A percentile compares a stretch with the other conserved stretches of the same genome.
Evolutionary conservation across 1,284 basidiomycete species (phyloP).

Genomic region (Apiotrichum montevideense): DNA sequence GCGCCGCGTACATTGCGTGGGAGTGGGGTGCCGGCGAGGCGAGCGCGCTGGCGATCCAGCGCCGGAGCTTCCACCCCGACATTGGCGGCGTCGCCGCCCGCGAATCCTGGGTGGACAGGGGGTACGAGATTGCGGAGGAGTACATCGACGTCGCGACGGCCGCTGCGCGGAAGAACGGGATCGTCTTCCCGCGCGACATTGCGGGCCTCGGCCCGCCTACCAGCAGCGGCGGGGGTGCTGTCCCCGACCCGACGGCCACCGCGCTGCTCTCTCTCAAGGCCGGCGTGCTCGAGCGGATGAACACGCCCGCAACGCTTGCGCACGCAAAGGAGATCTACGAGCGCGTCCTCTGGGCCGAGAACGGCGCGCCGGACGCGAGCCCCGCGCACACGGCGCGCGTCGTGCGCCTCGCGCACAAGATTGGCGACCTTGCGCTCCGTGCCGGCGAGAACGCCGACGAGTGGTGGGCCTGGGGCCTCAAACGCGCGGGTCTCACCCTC

Average conservation of each 20-base stretch:
- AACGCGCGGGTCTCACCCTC: constrained; percentile 18
- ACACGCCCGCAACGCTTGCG: constrained; percentile 53
- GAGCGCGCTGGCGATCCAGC: constrained; percentile 22
- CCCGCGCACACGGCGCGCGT: constrained; percentile 18
- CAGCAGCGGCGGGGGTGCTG: background rate
- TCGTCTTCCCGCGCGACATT: constrained; percentile 36
- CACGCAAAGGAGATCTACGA: constrained; percentile 61
- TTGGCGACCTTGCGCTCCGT: constrained; percentile 37
- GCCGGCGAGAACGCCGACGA: constrained; percentile 31
- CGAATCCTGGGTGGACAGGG: constrained; percentile 31
- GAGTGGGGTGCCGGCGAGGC: constrained; percentile 60
- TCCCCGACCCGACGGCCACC: constrained; percentile 42
- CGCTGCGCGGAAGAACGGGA: constrained; percentile 27
- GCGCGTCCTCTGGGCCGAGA: constrained; percentile 46
- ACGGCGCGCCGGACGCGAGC: background rate
- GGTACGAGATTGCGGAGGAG: constrained; percentile 43
- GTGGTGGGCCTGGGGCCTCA: constrained; percentile 45
- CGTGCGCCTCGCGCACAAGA: constrained; percentile 39
- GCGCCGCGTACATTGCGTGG: constrained; percentile 70
- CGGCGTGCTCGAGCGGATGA: constrained; percentile 62
- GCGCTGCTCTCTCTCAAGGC: constrained; percentile 62
- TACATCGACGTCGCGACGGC: constrained; percentile 37
- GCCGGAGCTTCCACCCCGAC: constrained; percentile 24
- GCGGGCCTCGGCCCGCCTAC: constrained; percentile 17
- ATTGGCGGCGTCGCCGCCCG: constrained; percentile 17